Conservation (phyloP, 129 eudicot species). For the Arctium lappa region DNA sequence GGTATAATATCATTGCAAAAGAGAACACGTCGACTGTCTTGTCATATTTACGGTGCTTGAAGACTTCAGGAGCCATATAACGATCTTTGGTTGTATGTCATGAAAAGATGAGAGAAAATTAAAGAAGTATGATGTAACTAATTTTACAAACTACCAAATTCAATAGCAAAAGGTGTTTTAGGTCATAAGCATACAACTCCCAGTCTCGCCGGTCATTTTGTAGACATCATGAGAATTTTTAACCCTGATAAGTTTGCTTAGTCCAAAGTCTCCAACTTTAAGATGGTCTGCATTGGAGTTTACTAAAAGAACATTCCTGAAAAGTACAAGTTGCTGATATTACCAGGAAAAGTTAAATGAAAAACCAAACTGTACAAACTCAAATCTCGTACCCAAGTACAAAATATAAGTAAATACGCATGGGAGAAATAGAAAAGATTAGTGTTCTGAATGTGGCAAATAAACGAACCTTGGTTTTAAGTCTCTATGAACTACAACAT, state of each 20-base stretch:
- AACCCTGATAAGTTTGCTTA: constrained; percentile 89
- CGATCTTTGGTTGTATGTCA: constrained; percentile 54
- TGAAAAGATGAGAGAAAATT: constrained; percentile 3
- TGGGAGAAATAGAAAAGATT: neutral
- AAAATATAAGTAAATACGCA: neutral
- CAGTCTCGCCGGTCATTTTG: constrained; percentile 98
- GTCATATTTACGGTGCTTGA: constrained; percentile 94
- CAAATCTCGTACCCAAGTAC: neutral
- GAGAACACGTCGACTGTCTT: constrained; percentile 97
- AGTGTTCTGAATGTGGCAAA: constrained; percentile 16
- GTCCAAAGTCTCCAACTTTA: constrained; percentile 96
- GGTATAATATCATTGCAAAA: constrained; percentile 93
- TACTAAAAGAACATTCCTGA: constrained; percentile 95
- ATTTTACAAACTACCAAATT: neutral
- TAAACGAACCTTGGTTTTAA: constrained; percentile 79
- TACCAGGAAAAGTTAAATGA: neutral
- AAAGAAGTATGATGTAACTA: constrained; percentile 1
- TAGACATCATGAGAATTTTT: constrained; percentile 88
- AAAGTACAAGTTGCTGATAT: constrained; percentile 3
- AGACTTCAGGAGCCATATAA: constrained; percentile 99
- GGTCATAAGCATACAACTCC: constrained; percentile 75
- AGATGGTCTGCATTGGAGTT: constrained; percentile 95
- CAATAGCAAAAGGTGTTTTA: constrained; percentile 1
- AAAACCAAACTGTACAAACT: neutral
- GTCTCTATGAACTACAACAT: constrained; percentile 92